Conservation (phyloP, 176 grass and related monocot genomes). For the Aegilops umbellulata region DNA sequence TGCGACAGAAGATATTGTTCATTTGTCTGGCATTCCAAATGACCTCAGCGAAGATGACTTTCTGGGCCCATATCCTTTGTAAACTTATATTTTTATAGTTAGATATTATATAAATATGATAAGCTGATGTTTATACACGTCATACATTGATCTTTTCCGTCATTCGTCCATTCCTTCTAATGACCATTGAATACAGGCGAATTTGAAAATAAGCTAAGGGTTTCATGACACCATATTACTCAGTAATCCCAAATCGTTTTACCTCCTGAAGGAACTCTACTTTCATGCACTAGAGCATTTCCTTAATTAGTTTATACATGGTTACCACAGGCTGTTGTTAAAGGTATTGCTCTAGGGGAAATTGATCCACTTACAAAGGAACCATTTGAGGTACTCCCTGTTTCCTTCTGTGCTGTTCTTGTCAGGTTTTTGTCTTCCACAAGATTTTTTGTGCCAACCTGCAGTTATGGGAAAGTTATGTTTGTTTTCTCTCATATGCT, state of each 20-base stretch:
- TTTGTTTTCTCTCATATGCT: conserved; percentile 18
- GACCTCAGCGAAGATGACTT: conserved; percentile 71
- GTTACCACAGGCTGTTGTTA: conserved; percentile 81
- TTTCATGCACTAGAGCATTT: conserved; percentile 29
- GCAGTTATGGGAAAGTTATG: not conserved
- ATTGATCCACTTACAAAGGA: conserved; percentile 90
- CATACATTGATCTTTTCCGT: not conserved
- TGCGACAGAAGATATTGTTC: conserved; percentile 70
- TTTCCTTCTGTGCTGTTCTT: conserved; percentile 11
- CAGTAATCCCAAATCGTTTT: conserved; percentile 18
- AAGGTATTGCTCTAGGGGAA: conserved; percentile 78
- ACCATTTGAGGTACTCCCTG: conserved; percentile 57
- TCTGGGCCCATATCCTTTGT: conserved; percentile 97
- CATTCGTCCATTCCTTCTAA: not conserved
- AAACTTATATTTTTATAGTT: conserved; percentile 3
- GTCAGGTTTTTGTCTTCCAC: not conserved
- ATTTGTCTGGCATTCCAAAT: conserved; percentile 57
- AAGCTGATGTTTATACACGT: not conserved
- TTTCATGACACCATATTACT: conserved; percentile 15
- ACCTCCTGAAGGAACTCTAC: not conserved
- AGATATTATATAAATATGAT: conserved; percentile 9
- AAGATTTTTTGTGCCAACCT: not conserved
- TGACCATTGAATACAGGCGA: not conserved
- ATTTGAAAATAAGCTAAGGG: conserved; percentile 5
- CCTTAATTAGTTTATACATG: conserved; percentile 80